Evolutionary conservation across 148 eudicot genomes (phyloP), one percentile per base, ranked within the genome.

Genomic region (Amaranthus palmeri): DNA sequence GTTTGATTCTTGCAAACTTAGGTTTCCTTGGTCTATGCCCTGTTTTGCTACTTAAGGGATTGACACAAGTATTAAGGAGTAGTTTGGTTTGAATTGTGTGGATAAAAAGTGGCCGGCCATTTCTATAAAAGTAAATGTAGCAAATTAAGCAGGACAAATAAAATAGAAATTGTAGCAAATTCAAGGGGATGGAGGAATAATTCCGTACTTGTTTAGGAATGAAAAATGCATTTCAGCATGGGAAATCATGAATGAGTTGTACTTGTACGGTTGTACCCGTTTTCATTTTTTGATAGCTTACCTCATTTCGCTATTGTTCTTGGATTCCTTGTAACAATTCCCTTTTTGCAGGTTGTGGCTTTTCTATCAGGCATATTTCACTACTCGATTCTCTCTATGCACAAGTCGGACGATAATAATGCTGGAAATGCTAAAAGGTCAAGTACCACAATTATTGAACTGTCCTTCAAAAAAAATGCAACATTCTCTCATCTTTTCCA

Each of bases 331-430:
- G 41, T 60, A 42, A 46, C 11, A 17, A 10, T n/a, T 18, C 18
- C 47, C 43, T 42, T 25, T 74, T 65, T 73, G 74, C 83, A 90
- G 96, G 90, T 63, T 71, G 92, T 88, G 74, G 96, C 96, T 52
- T 85, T 88, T 74, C 61, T 81, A 46, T 85, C 85, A 51, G 88
- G 92, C 80, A 36, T 79, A 52, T 72, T 83, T 64, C 78, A 81
- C 69, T 86, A 78, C 72, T 84, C 67, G 69, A 48, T 90, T 61
- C 66, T 74, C 57, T 82, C 80, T 8, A 49, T 74, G 54, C 73
- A 77, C 65, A 74, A 78, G 56, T 77, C 78, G 17, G 79, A 72
- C 45, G 82, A 83, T 62, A 72, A 75, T 58, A 78, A 76, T 40
- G 51, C 65, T 25, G 79, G 86, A 83, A 83, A 76, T 77, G 79